phyloP scores from a whole-genome alignment of 1,284 basidiomycete genomes.

The Cutaneotrichosporon sp. region DNA sequence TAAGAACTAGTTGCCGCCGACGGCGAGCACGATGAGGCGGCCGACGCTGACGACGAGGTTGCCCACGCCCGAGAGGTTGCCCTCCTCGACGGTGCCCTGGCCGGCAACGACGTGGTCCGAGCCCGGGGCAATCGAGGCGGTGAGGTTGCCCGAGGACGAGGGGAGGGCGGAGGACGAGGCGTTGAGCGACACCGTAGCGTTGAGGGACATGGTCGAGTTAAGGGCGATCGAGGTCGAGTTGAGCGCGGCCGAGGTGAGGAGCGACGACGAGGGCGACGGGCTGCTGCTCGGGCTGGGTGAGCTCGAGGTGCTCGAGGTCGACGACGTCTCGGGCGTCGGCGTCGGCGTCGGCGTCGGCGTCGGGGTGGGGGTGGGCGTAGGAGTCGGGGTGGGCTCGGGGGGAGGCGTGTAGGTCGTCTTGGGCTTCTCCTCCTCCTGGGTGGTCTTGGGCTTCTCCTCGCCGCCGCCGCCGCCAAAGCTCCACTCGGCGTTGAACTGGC shows the following conservation, averaged over 20 bases:
- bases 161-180: neutral
- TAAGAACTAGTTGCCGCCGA: neutral
- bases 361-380: neutral
- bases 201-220: constrained; percentile 3
- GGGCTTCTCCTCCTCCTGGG: neutral
- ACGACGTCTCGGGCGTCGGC: too few relatives aligned
- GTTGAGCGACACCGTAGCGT: neutral
- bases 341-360: neutral
- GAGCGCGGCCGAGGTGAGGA: neutral
- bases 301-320: too few relatives aligned
- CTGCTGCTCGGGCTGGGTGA: neutral
- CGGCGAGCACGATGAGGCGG: constrained; percentile 7
- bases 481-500: constrained; percentile 7
- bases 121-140: neutral
- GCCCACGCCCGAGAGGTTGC: constrained; percentile 12
- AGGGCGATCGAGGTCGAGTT: neutral
- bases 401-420: neutral
- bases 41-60: constrained; percentile 11
- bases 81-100: neutral
- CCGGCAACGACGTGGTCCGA: neutral
- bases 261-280: neutral
- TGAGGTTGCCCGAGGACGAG: neutral
- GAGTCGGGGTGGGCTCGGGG: neutral
- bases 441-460: neutral
- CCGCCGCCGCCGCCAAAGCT: constrained; percentile 6